phyloP scores from a whole-genome alignment of 345 rosid genomes.

The Eucalyptus cladocalyx region DNA sequence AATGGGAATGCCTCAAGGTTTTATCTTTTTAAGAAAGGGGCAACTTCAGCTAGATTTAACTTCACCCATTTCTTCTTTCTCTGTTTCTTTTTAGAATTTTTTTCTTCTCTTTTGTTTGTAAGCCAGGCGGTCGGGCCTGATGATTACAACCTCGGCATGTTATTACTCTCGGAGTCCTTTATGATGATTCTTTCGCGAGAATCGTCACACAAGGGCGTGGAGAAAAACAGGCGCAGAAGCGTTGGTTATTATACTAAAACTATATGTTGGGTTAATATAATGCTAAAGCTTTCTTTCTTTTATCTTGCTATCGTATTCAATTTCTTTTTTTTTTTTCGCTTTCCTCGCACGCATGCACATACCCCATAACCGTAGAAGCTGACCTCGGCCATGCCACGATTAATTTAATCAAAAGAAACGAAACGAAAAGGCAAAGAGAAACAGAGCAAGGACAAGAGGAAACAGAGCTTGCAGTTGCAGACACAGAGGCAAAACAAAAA shows the following conservation, averaged over 20 bases:
- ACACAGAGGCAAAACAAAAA: background rate
- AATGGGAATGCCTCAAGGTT: background rate
- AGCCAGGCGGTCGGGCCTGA: background rate
- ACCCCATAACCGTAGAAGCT: background rate
- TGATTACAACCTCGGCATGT: constrained; percentile 51
- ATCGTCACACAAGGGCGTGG: constrained; percentile 16
- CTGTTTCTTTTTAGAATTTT: background rate
- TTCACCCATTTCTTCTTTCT: background rate
- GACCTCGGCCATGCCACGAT: background rate
- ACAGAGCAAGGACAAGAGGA: background rate
- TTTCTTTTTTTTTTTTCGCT: background rate
- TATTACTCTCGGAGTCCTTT: constrained; percentile 15
- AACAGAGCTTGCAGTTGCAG: background rate
- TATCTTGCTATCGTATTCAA: background rate
- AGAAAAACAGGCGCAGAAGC: constrained; percentile 28
- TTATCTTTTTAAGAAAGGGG: background rate
- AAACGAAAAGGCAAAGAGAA: background rate
- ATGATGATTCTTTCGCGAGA: constrained; percentile 3
- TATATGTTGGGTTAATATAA: background rate
- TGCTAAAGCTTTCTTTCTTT: background rate
- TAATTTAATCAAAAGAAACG: background rate
- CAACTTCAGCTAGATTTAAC: background rate
- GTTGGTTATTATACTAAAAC: constrained; percentile 6
- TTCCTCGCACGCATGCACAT: background rate
- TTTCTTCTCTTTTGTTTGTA: background rate